Evolutionary conservation across 768 basidiomycete species (phyloP).

Genomic region (Candolleomyces aberdarensis): DNA sequence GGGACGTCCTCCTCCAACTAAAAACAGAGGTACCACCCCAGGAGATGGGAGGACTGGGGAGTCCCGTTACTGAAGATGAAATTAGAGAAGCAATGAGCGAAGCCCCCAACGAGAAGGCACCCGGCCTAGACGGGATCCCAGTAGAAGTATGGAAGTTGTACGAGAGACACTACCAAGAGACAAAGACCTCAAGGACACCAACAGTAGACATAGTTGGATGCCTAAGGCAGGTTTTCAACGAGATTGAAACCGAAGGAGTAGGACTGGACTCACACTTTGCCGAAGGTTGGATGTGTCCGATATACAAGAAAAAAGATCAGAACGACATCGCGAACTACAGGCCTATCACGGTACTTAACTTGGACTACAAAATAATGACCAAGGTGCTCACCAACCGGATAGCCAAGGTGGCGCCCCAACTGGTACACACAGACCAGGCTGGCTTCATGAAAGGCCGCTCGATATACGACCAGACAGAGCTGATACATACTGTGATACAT

Average conservation of each 20-base stretch:
- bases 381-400: too few relatives aligned
- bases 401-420: too few relatives aligned
- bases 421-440: too few relatives aligned
- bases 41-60: background rate
- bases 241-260: constrained; percentile 27
- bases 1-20: background rate
- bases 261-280: background rate
- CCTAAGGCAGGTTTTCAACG: constrained; percentile 19
- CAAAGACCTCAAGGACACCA: too few relatives aligned
- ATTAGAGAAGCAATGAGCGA: constrained; percentile 6
- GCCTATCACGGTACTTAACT: too few relatives aligned
- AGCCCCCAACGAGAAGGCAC: constrained; percentile 11
- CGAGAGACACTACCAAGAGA: too few relatives aligned
- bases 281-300: too few relatives aligned
- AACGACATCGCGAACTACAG: too few relatives aligned
- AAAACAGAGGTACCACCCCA: background rate
- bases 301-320: too few relatives aligned
- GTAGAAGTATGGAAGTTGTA: constrained; percentile 24
- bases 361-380: too few relatives aligned
- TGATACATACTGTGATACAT: constrained; percentile 22
- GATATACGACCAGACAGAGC: constrained; percentile 31
- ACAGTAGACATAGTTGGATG: too few relatives aligned
- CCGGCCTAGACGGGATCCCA: constrained; percentile 17
- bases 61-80: constrained; percentile 9
- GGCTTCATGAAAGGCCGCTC: constrained; percentile 19